These are phyloP conservation scores for Candida hungchunana DNA, from an alignment of 805 yeast genomes.

Conservation along the genomic window DNA sequence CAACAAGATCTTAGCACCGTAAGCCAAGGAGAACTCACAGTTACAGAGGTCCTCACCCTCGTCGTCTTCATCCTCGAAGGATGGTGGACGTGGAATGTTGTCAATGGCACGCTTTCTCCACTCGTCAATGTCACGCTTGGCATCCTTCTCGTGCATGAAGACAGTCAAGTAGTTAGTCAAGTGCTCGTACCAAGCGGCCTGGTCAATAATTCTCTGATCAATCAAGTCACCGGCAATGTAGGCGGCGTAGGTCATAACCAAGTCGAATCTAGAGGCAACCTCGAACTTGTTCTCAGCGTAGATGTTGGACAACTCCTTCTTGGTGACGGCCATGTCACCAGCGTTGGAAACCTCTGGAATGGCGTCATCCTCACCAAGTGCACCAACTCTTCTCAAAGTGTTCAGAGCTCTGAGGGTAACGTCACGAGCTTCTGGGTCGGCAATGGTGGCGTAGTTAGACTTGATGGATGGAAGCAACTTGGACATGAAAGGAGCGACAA, in stretches of 20 bases:
- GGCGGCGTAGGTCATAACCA: conserved; percentile 79
- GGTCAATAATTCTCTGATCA: conserved; percentile 95
- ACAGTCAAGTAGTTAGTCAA: conserved; percentile 93
- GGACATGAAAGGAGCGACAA: conserved; percentile 98
- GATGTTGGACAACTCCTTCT: conserved; percentile 72
- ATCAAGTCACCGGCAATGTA: conserved; percentile 98
- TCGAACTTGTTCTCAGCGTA: conserved; percentile 57
- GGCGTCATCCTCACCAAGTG: conserved; percentile 80
- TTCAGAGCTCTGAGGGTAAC: conserved; percentile 95
- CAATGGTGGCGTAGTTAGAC: conserved; percentile 91
- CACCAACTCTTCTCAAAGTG: conserved; percentile 99
- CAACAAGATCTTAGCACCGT: conserved; percentile 99
- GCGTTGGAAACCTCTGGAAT: conserved; percentile 98
- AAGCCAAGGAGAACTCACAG: conserved; percentile 99
- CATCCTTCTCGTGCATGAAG: conserved; percentile 89
- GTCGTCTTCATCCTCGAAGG: conserved; percentile 94
- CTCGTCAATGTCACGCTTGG: conserved; percentile 86
- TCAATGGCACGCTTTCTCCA: conserved; percentile 95
- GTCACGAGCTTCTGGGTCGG: conserved; percentile 99
- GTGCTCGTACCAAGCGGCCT: conserved; percentile 84
- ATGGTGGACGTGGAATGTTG: conserved; percentile 96
- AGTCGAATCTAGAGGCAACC: conserved; percentile 71
- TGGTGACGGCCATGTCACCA: conserved; percentile 91
- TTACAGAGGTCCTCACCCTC: conserved; percentile 99
- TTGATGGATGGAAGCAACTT: conserved; percentile 94